These are phyloP conservation scores for Ogataea populi-albae DNA, from an alignment of 805 yeast species.

Conservation along the genomic window DNA sequence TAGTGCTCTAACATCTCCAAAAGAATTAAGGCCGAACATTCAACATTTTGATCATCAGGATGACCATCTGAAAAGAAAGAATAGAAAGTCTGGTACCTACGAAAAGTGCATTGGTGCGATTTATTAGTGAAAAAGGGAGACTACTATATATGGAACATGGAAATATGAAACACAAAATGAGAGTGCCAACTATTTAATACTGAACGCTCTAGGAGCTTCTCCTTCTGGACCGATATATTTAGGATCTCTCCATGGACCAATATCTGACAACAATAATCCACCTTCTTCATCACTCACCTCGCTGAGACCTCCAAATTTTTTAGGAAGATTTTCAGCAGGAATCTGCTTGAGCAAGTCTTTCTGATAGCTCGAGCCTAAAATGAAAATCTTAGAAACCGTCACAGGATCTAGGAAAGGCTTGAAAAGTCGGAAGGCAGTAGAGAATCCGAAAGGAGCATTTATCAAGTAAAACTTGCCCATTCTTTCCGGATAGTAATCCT, in stretches of 20 bases:
- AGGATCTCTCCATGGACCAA: slow-evolving; percentile 97
- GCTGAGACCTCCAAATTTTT: slow-evolving; percentile 84
- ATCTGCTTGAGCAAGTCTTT: slow-evolving; percentile 86
- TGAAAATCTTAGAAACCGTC: slow-evolving; percentile 91
- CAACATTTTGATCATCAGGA: no score
- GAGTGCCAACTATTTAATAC: slow-evolving; percentile 3
- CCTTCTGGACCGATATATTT: slow-evolving; percentile 93
- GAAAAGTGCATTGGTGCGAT: no score
- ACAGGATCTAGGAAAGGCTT: slow-evolving; percentile 97
- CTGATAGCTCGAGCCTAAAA: slow-evolving; percentile 75
- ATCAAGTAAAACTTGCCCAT: slow-evolving; percentile 97
- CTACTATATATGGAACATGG: no score
- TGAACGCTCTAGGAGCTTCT: slow-evolving; percentile 70
- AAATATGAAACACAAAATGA: no score
- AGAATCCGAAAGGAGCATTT: slow-evolving; percentile 96
- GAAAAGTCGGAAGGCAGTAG: slow-evolving; percentile 87
- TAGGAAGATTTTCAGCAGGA: slow-evolving; percentile 89
- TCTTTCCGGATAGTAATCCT: slow-evolving; percentile 97
- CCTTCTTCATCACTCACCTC: slow-evolving; percentile 63
- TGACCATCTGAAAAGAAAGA: no score
- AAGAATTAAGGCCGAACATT: no score
- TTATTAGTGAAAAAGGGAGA: no score
- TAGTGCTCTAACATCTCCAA: no score
- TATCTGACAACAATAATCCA: slow-evolving; percentile 82
- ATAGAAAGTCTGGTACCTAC: no score